phyloP scores from a whole-genome alignment of 2,329 filamentous ascomycete genomes.

The Xylariaceae sp. region DNA sequence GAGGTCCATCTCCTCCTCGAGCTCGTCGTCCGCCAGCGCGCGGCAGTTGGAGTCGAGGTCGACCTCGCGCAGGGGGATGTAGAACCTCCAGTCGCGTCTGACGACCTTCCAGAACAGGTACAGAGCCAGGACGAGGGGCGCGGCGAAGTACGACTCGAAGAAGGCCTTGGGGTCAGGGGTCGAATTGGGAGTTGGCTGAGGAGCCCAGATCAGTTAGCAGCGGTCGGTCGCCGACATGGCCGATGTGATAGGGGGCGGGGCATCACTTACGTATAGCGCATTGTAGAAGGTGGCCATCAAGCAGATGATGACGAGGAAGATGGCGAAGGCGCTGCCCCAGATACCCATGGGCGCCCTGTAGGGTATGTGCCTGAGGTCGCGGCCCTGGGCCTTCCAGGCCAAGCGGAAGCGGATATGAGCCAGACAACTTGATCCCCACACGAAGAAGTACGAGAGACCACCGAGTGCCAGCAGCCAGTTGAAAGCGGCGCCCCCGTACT shows the following conservation, averaged over 20 bases:
- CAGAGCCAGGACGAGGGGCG: slow-evolving; percentile 46
- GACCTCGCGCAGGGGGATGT: slow-evolving; percentile 50
- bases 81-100: slow-evolving; percentile 43
- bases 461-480: slow-evolving; percentile 63
- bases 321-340: slow-evolving; percentile 60
- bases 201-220: background rate
- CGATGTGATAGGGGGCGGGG: background rate
- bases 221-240: no score
- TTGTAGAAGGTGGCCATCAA: slow-evolving; percentile 67
- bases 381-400: slow-evolving; percentile 53
- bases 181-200: slow-evolving; percentile 26
- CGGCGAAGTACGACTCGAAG: slow-evolving; percentile 52
- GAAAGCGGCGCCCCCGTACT: slow-evolving; percentile 41
- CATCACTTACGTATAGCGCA: slow-evolving; percentile 44
- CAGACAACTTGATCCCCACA: slow-evolving; percentile 63
- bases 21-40: slow-evolving; percentile 33
- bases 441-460: slow-evolving; percentile 66
- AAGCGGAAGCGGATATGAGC: slow-evolving; percentile 59
- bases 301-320: slow-evolving; percentile 58
- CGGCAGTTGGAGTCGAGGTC: slow-evolving; percentile 54
- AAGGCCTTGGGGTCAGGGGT: slow-evolving; percentile 39
- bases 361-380: slow-evolving; percentile 39
- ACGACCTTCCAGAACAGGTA: slow-evolving; percentile 62
- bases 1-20: slow-evolving; percentile 12
- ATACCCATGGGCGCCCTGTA: slow-evolving; percentile 46